Evolutionary conservation across 2,329 filamentous ascomycete species (phyloP).

Genomic region (Metarhizium brunneum): DNA sequence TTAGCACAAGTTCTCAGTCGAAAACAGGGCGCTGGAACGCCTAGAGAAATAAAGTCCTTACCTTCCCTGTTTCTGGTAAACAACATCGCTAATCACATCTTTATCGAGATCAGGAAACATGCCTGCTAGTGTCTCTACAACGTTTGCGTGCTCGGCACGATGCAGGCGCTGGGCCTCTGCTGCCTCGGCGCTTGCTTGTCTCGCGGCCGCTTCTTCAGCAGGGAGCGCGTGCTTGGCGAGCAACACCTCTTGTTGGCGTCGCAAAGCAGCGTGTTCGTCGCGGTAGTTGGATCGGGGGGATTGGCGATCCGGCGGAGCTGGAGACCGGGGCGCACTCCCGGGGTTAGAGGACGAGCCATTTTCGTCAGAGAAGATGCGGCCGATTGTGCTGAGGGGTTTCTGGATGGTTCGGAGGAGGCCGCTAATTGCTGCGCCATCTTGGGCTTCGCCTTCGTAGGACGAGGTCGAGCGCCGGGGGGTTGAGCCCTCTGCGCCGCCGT

Average conservation of each 20-base stretch:
- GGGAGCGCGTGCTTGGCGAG: constrained; percentile 40
- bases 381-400: constrained; percentile 81
- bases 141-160: constrained; percentile 74
- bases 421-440: constrained; percentile 73
- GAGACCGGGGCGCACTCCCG: constrained; percentile 26
- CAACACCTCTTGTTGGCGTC: neutral
- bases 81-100: constrained; percentile 94
- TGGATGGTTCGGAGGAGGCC: constrained; percentile 87
- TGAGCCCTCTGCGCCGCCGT: constrained; percentile 21
- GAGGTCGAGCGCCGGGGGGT: constrained; percentile 44
- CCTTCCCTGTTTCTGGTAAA: constrained; percentile 90
- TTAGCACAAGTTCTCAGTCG: neutral
- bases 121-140: constrained; percentile 86
- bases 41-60: constrained; percentile 35
- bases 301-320: constrained; percentile 22
- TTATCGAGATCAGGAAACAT: constrained; percentile 96
- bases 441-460: constrained; percentile 42
- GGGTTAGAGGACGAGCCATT: constrained; percentile 26
- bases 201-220: constrained; percentile 79
- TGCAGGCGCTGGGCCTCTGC: constrained; percentile 81
- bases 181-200: constrained; percentile 82
- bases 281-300: constrained; percentile 19
- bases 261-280: neutral
- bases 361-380: constrained; percentile 82
- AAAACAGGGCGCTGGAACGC: neutral